Base-by-base conservation (phyloP, 352 stramenopile species). In the Phytophthora aleatoria region DNA sequence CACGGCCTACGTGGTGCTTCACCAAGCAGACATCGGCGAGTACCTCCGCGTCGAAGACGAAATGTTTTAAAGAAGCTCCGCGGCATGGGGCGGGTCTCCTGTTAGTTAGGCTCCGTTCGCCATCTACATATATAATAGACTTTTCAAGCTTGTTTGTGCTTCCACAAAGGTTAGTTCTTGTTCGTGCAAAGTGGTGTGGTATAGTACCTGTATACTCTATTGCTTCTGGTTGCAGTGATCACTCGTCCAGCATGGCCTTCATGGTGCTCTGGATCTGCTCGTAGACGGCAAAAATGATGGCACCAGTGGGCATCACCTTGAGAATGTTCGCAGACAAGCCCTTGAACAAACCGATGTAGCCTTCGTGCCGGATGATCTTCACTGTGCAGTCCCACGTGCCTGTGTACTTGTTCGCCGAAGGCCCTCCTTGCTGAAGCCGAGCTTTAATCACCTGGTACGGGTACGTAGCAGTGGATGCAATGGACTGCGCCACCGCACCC, bases 11-110 rank as follows among this genome's bases (percentile, higher is more conserved):
- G 97, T 99, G 8, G 97, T 99, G 55, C 82, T 99, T 44, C 98
- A 99, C 81, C 98, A 99, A 77, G 97, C 93, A 30, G 98, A 99
- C 87, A 98, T 99, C 55, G 98, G 98, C 57, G 98, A 99, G 79
- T 99, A 99, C 83, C 85, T 99, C 44, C 85, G 98, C 76, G 86
- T 98, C 47, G 98, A 99, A 87, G 96, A 99, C 64, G 95, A 99
- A 73, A 96, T 98, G 83, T 98, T 98, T 87, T 98, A 95, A 91
- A 58, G 41, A 61, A 56, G 31, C 62, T 9, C 35, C 5, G 50
- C 16, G 28, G 11, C 20, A 20, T 20, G 20, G 49, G 33, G 57
- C 42, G 15, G 15, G 38, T 38, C 27, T 33, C n/a, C 30, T 67
- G 20, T 20, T 20, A 20, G 45, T 57, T 48, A 62, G 51, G 51